These are phyloP conservation scores for Terana coerulea DNA, from an alignment of 768 basidiomycete genomes.

Conservation along the genomic window DNA sequence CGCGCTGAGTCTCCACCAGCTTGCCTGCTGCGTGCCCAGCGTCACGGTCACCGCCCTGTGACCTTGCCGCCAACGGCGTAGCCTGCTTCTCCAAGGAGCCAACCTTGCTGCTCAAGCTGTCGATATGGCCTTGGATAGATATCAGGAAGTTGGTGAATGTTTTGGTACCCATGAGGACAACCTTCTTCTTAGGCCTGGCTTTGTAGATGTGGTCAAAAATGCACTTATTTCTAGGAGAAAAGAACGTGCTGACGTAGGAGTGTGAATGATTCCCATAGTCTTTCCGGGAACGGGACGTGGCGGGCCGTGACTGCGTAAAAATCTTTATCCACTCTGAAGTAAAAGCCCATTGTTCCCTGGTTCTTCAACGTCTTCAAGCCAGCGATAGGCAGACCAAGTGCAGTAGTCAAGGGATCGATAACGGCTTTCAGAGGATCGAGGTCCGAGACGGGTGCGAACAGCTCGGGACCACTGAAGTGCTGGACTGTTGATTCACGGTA, in stretches of 20 bases:
- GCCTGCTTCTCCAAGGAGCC: conserved; percentile 17
- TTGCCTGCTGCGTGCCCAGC: conserved; percentile 12
- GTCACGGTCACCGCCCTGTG: conserved; percentile 14
- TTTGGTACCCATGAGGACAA: conserved; percentile 23
- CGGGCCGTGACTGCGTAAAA: conserved; percentile 33
- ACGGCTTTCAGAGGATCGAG: conserved; percentile 28
- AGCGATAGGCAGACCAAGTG: conserved; percentile 36
- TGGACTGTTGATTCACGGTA: conserved; percentile 18
- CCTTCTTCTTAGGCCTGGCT: conserved; percentile 25
- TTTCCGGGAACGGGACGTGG: conserved; percentile 28
- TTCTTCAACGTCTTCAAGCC: conserved; percentile 25
- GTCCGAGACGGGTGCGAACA: conserved; percentile 19
- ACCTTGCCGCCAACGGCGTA: conserved; percentile 16
- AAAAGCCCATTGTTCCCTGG: conserved; percentile 36
- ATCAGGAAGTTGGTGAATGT: conserved; percentile 22
- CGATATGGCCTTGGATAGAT: conserved; percentile 23
- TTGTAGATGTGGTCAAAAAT: conserved; percentile 16
- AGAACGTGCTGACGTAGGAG: conserved; percentile 10
- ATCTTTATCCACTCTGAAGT: conserved; percentile 27
- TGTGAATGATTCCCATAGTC: conserved; percentile 20
- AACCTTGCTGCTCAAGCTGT: conserved; percentile 17
- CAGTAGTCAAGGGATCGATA: conserved; percentile 31
- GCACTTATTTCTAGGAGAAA: conserved; percentile 22
- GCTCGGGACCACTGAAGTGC: conserved; percentile 14
- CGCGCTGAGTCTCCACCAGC: conserved; percentile 1